phyloP scores from a whole-genome alignment of 306 rosid species.

The Cucurbita moschata region DNA sequence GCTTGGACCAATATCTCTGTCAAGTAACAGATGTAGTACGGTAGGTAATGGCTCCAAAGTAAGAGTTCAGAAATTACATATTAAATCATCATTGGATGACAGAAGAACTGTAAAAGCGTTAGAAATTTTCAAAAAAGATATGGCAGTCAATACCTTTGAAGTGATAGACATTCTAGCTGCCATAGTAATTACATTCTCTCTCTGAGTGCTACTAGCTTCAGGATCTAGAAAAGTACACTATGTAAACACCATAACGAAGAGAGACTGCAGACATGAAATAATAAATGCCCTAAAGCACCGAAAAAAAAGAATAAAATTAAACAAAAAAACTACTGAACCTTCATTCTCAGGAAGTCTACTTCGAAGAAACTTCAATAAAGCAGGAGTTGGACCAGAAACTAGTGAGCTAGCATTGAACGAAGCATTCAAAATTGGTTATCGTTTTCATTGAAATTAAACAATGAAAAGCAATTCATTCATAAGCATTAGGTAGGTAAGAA shows the following conservation, averaged over 20 bases:
- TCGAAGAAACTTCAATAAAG: conserved; percentile 56
- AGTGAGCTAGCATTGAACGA: conserved; percentile 49
- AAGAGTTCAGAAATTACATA: background rate
- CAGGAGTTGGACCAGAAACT: conserved; percentile 73
- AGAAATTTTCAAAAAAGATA: background rate
- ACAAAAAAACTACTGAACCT: conserved; percentile 18
- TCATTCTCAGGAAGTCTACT: conserved; percentile 80
- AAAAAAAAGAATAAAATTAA: background rate
- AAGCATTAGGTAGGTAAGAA: background rate
- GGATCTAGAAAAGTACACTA: conserved; percentile 34
- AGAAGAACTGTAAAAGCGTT: background rate
- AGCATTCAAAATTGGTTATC: background rate
- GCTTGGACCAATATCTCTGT: background rate
- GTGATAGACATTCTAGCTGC: conserved; percentile 68
- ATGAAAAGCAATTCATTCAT: background rate
- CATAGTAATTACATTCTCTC: conserved; percentile 54
- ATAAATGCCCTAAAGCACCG: background rate
- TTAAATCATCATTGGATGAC: background rate
- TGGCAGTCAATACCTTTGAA: conserved; percentile 52
- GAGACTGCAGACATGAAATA: background rate
- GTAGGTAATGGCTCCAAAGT: background rate
- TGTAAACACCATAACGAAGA: background rate
- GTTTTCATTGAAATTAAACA: background rate
- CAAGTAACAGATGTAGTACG: background rate
- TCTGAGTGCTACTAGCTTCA: conserved; percentile 32